These are phyloP conservation scores for Cryptococcus sp. DNA, from an alignment of 1,284 basidiomycete genomes.

Conservation along the genomic window DNA sequence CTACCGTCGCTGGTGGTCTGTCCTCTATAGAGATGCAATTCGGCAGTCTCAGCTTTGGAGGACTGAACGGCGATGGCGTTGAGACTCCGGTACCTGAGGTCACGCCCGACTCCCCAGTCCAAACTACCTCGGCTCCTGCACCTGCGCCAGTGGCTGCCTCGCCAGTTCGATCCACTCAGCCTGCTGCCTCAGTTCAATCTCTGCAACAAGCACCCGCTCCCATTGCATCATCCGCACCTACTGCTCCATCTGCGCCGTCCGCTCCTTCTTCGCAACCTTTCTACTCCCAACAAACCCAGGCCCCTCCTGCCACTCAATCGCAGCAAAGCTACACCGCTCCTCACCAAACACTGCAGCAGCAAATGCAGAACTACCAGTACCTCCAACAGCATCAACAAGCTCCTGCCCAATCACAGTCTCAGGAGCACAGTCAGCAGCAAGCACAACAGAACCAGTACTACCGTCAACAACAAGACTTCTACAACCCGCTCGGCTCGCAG, in stretches of 20 bases:
- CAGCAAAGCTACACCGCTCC: conserved; percentile 35
- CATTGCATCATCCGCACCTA: conserved; percentile 20
- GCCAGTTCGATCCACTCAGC: conserved; percentile 18
- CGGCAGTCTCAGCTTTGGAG: conserved; percentile 53
- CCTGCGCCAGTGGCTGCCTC: conserved; percentile 13
- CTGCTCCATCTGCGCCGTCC: conserved; percentile 20
- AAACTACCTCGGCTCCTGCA: conserved; percentile 21
- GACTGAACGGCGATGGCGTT: conserved; percentile 48
- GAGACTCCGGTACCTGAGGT: conserved; percentile 39
- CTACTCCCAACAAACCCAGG: conserved; percentile 22
- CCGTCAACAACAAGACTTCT: conserved; percentile 37
- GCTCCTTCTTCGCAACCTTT: conserved; percentile 20
- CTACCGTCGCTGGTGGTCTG: conserved; percentile 36
- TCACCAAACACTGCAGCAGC: conserved; percentile 44
- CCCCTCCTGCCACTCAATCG: conserved; percentile 16
- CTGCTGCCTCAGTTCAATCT: conserved; percentile 15
- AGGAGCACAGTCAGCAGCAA: conserved; percentile 24
- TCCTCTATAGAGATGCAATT: conserved; percentile 53
- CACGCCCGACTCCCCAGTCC: conserved; percentile 25
- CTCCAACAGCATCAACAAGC: conserved; percentile 29
- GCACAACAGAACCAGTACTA: conserved; percentile 37
- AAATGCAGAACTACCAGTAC: conserved; percentile 44
- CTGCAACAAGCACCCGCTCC: conserved; percentile 14
- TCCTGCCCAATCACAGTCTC: conserved; percentile 19
- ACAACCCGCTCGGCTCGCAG: conserved; percentile 32